Conservation (phyloP, 106 monocot species). For the Xerophyta viscosa region DNA sequence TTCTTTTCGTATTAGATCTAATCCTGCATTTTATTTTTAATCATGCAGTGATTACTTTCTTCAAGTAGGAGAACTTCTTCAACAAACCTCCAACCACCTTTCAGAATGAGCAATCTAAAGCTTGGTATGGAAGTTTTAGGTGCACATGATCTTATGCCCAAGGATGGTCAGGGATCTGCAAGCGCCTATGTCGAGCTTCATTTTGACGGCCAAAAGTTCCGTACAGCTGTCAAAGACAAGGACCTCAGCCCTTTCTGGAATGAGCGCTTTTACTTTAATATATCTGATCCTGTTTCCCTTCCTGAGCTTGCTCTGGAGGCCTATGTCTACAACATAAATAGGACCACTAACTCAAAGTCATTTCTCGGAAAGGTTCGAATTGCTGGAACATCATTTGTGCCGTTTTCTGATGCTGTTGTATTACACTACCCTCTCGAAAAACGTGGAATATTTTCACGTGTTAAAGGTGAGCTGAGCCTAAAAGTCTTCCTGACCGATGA, state of each 20-base stretch:
- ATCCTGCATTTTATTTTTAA: too few species aligned
- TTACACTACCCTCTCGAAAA: slow-evolving; percentile 69
- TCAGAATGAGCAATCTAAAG: slow-evolving; percentile 60
- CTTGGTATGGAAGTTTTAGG: slow-evolving; percentile 51
- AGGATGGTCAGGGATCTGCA: slow-evolving; percentile 70
- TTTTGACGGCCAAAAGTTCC: slow-evolving; percentile 69
- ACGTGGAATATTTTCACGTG: slow-evolving; percentile 66
- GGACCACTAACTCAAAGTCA: slow-evolving; percentile 25
- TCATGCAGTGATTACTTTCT: too few species aligned
- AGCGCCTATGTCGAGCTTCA: slow-evolving; percentile 62
- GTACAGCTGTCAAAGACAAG: slow-evolving; percentile 59
- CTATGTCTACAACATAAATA: slow-evolving; percentile 47
- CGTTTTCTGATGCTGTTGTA: slow-evolving; percentile 51
- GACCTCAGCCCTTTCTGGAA: slow-evolving; percentile 35
- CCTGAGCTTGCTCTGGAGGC: slow-evolving; percentile 57
- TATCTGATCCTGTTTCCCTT: slow-evolving; percentile 53
- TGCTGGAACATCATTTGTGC: slow-evolving; percentile 65
- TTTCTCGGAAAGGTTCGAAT: slow-evolving; percentile 66
- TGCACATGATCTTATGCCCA: slow-evolving; percentile 35
- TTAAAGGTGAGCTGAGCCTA: slow-evolving; percentile 43
- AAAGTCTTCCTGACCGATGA: slow-evolving; percentile 43
- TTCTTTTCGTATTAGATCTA: too few species aligned
- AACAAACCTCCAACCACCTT: slow-evolving; percentile 4
- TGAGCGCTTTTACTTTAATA: slow-evolving; percentile 44
- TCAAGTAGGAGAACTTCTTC: not conserved